phyloP scores from a whole-genome alignment of 2,329 filamentous ascomycete genomes.

The Massarina eburnea region DNA sequence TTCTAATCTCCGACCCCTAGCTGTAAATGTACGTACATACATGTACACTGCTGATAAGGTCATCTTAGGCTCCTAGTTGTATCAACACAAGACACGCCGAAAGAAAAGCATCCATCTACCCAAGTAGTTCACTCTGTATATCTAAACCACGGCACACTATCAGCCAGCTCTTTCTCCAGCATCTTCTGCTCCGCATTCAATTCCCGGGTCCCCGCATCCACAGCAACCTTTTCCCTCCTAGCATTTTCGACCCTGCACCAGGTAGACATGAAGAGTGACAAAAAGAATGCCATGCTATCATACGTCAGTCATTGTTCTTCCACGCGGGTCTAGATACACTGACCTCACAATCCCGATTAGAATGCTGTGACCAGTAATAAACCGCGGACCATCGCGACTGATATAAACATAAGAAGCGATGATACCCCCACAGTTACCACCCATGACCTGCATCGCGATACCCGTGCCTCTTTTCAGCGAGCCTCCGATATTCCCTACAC shows the following conservation, averaged over 20 bases:
- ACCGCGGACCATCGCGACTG: conserved; percentile 46
- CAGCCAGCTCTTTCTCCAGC: conserved; percentile 57
- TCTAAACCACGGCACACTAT: conserved; percentile 53
- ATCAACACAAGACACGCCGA: no score
- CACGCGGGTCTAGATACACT: conserved; percentile 3
- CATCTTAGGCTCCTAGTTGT: no score
- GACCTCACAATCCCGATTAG: conserved; percentile 49
- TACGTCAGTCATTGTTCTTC: not conserved
- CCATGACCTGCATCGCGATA: conserved; percentile 59
- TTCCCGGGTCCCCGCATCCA: conserved; percentile 48
- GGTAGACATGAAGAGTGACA: conserved; percentile 59
- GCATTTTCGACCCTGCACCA: conserved; percentile 61
- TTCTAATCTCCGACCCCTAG: no score
- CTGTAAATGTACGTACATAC: no score
- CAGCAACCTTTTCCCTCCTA: conserved; percentile 51
- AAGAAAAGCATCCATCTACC: no score
- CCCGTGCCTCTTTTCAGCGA: conserved; percentile 58
- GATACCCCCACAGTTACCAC: conserved; percentile 72
- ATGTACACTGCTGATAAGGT: no score
- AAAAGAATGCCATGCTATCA: conserved; percentile 49
- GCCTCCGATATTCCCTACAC: conserved; percentile 54
- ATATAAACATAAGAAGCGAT: conserved; percentile 56
- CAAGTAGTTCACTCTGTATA: conserved; percentile 31
- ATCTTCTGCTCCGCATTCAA: conserved; percentile 58
- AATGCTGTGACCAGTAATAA: conserved; percentile 50